These are phyloP conservation scores for Nicotiana benthamiana DNA, from an alignment of 257 asterid species.

Conservation along the genomic window DNA sequence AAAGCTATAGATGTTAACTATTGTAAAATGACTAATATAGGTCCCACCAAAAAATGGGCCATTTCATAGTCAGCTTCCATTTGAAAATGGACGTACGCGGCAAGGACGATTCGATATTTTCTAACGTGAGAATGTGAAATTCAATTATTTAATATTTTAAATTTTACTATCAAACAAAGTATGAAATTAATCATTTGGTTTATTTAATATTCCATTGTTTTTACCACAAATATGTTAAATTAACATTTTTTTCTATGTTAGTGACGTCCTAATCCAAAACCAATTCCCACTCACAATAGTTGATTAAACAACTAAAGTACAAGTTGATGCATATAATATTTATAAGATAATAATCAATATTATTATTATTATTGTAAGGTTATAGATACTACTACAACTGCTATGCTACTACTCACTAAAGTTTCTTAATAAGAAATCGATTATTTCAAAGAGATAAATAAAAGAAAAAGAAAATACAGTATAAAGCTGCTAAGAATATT, in stretches of 20 bases:
- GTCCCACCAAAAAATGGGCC: background rate
- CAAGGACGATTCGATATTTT: conserved; percentile 36
- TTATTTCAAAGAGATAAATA: background rate
- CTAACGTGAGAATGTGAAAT: background rate
- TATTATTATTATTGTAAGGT: background rate
- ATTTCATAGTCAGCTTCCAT: conserved; percentile 18
- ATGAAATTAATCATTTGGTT: background rate
- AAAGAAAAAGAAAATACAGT: background rate
- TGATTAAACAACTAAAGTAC: background rate
- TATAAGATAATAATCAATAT: background rate
- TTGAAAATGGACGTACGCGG: conserved; percentile 38
- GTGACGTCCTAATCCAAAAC: conserved; percentile 25
- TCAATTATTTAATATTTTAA: background rate
- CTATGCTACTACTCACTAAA: background rate
- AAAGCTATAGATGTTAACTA: background rate
- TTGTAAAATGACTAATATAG: background rate
- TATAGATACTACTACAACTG: background rate
- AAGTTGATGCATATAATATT: background rate
- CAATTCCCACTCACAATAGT: conserved; percentile 37
- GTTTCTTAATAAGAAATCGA: no score
- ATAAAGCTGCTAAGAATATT: background rate
- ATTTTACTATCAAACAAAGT: background rate
- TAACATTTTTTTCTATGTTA: background rate
- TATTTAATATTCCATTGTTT: background rate
- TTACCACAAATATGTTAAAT: conserved; percentile 10